phyloP scores from a whole-genome alignment of 1,284 basidiomycete species.

The Exobasidium rhododendri region DNA sequence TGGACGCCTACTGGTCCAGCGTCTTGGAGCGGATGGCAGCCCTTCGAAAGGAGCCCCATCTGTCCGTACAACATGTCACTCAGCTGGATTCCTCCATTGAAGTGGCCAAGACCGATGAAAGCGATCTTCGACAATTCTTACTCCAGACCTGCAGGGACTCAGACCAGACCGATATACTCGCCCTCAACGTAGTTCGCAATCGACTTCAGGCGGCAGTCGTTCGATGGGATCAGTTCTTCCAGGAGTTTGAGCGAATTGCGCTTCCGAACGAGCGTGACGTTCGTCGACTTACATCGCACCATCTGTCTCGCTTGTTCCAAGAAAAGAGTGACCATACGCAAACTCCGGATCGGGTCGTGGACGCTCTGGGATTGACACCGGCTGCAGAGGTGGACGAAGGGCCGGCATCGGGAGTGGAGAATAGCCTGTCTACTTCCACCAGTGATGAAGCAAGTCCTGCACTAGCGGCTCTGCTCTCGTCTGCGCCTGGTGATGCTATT shows the following conservation, averaged over 20 bases:
- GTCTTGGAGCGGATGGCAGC: constrained; percentile 60
- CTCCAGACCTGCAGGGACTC: constrained; percentile 6
- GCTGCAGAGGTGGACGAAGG: constrained; percentile 50
- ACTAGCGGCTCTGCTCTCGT: not conserved
- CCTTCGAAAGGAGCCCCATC: constrained; percentile 51
- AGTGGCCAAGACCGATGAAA: constrained; percentile 32
- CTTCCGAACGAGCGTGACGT: constrained; percentile 58
- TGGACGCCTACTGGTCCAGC: constrained; percentile 63
- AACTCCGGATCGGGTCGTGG: constrained; percentile 17
- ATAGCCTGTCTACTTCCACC: not conserved
- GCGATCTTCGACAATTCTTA: not conserved
- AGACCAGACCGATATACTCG: constrained; percentile 57
- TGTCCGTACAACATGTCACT: constrained; percentile 4
- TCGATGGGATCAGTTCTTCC: constrained; percentile 88
- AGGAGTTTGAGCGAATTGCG: constrained; percentile 54
- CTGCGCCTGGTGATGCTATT: not conserved
- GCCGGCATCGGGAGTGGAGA: constrained; percentile 10
- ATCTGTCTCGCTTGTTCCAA: constrained; percentile 60
- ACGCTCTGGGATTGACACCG: constrained; percentile 33
- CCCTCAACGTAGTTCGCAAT: constrained; percentile 80
- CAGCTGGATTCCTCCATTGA: not conserved
- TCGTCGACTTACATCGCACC: constrained; percentile 53
- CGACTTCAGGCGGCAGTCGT: constrained; percentile 89
- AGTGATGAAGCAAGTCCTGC: constrained; percentile 4
- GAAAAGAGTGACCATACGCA: constrained; percentile 55